Conservation (phyloP, 2,329 filamentous ascomycete genomes). For the Penicillium sp. region DNA sequence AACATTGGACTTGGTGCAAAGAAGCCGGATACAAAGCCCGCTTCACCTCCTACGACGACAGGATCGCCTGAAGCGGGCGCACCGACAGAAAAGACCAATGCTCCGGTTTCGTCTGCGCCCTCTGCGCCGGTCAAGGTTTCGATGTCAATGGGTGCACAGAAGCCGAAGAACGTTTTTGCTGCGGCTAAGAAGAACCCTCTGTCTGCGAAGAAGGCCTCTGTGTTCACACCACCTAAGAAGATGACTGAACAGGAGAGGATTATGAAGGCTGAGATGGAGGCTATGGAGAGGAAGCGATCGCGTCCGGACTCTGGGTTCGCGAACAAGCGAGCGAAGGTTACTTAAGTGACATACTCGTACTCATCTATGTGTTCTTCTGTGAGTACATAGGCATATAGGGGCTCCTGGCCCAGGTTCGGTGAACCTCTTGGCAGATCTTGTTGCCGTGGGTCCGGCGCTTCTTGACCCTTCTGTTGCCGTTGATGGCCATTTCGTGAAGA, state of each 20-base stretch:
- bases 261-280: constrained; percentile 70
- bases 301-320: constrained; percentile 30
- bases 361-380: too few relatives aligned
- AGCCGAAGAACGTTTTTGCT: constrained; percentile 65
- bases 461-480: too few relatives aligned
- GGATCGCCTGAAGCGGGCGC: constrained; percentile 23
- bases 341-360: too few relatives aligned
- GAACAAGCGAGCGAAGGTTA: constrained; percentile 37
- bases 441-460: too few relatives aligned
- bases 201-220: constrained; percentile 61
- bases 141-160: constrained; percentile 57
- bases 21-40: constrained; percentile 24
- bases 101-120: constrained; percentile 19
- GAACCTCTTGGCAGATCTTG: too few relatives aligned
- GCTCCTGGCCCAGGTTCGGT: too few relatives aligned
- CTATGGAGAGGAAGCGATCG: constrained; percentile 63
- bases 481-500: too few relatives aligned
- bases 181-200: constrained; percentile 66
- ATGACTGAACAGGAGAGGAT: constrained; percentile 86
- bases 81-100: constrained; percentile 13
- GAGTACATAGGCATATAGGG: too few relatives aligned
- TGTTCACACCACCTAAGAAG: constrained; percentile 64
- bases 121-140: constrained; percentile 48
- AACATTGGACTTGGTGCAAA: constrained; percentile 54
- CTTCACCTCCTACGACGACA: constrained; percentile 13